Evolutionary conservation across 495 filamentous ascomycete genomes (phyloP), one percentile per base, ranked within the genome.

Genomic region (Neohortaea acidophila): DNA sequence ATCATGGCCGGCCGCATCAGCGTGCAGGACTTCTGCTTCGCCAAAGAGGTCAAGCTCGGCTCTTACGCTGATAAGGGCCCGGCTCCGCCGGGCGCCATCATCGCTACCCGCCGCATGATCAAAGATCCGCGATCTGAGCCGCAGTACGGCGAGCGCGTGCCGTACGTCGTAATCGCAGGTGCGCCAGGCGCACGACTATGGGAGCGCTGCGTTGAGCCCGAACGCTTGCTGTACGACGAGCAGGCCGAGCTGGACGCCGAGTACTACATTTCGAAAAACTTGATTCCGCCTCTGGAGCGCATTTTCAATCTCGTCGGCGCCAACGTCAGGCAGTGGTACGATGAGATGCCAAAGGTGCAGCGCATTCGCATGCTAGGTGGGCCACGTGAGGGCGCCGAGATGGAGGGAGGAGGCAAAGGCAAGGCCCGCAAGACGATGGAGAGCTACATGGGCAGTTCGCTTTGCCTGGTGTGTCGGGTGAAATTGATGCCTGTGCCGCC

Each of bases 301-400:
- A 96, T 97, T 37, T 96, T 97, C 67, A 94, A 91, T 55, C 74
- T 97, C 10, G 84, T 96, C 19, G 89, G 89, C 21, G 89, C 85
- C 14, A 91, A 91, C 57, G 81, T 96, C 10, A 66, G 81, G 12
- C 66, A 72, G 39, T 97, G 89, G 89, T 96, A 85, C 44, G 85
- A 93, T 38, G 84, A 93, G 57, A 92, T 94, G 84, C 89, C 89
- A 17, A 93, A 91, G 56, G 67, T 82, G 23, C 82, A 82, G 49
- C 70, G 77, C 2, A 72, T 87, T 25, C 69, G 60, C 2, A 45
- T 39, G 21, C 39, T 60, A 22, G 47, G 40, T 36, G 38, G 45
- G 23, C 23, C 21, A 32, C 5, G 18, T 37, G 21, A 41, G 28
- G 27, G 47, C 29, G 35, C 48, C 11, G 41, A 54, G 45, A n/a